Evolutionary conservation across 129 eudicot genomes (phyloP), one percentile per base, ranked within the genome.

Genomic region (Daucus carota): DNA sequence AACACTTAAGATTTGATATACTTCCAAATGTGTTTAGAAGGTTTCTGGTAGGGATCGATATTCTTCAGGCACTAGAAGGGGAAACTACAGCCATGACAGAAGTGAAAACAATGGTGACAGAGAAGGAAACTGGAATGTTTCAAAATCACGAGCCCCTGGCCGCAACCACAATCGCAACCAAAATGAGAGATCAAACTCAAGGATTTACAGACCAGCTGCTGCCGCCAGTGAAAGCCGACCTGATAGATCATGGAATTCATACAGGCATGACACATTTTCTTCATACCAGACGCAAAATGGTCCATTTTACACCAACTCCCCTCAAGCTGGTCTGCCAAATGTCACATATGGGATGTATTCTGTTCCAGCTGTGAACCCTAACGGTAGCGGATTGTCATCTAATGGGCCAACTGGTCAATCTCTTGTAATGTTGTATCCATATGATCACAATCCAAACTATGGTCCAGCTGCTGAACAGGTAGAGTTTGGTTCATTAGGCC

Each of bases 361-460:
- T 41, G 72, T 85, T 50, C 83, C 87, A 66, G 80, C 81, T 33
- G 72, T 82, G 50, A 87, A 80, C 73, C 83, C 88, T 6, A 80
- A 78, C 76, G 97, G 96, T 6, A 80, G 79, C 76, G 97, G 96
- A 65, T 70, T 83, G 74, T 72, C 89, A 36, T 54, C 93, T 6
- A 91, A 85, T 75, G 99, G 97, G 11, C 83, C 90, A 65, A 77
- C 75, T 33, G 85, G 67, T 70, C 90, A 87, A n/a, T 83, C 92
- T 73, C 85, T 91, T 33, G 85, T 89, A 36, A 89, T 89, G 96
- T 73, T 89, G 54, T 91, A 91, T 89, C 93, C 99, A 14, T 89
- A 74, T 80, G 96, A 94, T 38, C 92, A 91, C 43, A 86, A 86
- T 75, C 50, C 81, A 8, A 85, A 86, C 45, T 84, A 82, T 83